Base-by-base conservation (phyloP, 2,329 filamentous ascomycete genomes). In the Botrytis galanthina region DNA sequence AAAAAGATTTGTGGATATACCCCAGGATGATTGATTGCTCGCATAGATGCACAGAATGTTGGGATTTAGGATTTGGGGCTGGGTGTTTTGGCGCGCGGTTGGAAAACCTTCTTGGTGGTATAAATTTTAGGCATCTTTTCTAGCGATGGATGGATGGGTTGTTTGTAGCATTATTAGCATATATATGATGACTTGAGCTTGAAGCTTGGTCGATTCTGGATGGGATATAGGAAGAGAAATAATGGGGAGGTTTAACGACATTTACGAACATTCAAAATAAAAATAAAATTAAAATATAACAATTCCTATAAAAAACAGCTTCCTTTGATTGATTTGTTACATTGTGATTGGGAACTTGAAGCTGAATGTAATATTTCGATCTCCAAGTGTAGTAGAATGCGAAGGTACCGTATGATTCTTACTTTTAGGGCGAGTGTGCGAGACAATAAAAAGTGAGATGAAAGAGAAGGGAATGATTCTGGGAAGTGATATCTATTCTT, bases 41-140 rank as follows among this genome's bases (percentile, higher is more conserved):
- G 26, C 48, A 68, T 42, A 57, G 48, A 54, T 57, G 48, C 66
- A 68, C 35, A 68, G 35, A 57, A 37, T 54, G 29, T 66, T 35
- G 35, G 66, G 35, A 29, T 67, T 68, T 29, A 35, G 66, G 18
- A 57, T 57, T 67, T n/a, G 35, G 46, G 14, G 26, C 39, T n/a
- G 48, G 66, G 66, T 57, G 66, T 68, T 67, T 68, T 68, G 66
- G 66, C 48, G 66, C 48, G 66, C 66, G 66, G 66, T 57, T 42
- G 46, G 37, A 68, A 54, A 68, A 26, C 35, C 26, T 68, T 42
- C 35, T 57, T 29, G 46, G 48, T 35, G 66, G 48, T 57, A 42
- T 22, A 61, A 18, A n/a, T 39, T 39, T 39, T n/a, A 61, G 51
- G 29, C 16, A 57, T 42, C 35, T 32, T 42, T 57, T 57, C 35